These are phyloP conservation scores for Exserohilum rostratum DNA, from an alignment of 2,329 filamentous ascomycete species.

Conservation along the genomic window DNA sequence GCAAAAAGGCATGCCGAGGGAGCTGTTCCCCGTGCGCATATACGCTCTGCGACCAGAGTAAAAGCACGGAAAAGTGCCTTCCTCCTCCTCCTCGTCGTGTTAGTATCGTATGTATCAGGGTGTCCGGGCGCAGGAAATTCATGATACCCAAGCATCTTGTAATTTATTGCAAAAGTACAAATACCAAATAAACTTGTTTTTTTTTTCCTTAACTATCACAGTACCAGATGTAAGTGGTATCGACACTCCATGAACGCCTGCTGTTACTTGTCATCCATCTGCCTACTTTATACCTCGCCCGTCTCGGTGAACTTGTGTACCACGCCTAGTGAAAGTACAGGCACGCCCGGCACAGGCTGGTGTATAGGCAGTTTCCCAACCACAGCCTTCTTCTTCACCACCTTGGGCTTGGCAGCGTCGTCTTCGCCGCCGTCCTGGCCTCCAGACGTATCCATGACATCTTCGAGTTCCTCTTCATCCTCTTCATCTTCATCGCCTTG, in stretches of 20 bases:
- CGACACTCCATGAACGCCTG: no score
- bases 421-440: slow-evolving; percentile 6
- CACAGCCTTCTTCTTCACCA: slow-evolving; percentile 6
- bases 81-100: no score
- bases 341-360: slow-evolving; percentile 22
- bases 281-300: slow-evolving; percentile 22
- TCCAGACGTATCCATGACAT: slow-evolving; percentile 24
- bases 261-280: neutral
- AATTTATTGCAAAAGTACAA: neutral
- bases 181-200: neutral
- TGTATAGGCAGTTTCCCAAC: slow-evolving; percentile 14
- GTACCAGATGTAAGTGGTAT: no score
- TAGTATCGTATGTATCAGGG: no score
- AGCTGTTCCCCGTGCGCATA: slow-evolving; percentile 74
- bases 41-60: slow-evolving; percentile 72
- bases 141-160: slow-evolving; percentile 9
- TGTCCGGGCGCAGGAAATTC: neutral
- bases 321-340: slow-evolving; percentile 28
- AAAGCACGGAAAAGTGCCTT: no score
- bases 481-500: slow-evolving; percentile 24
- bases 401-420: slow-evolving; percentile 12
- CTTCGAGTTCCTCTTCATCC: slow-evolving; percentile 24
- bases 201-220: neutral
- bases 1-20: slow-evolving; percentile 68
- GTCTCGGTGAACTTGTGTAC: slow-evolving; percentile 34